Evolutionary conservation across 345 rosid species (phyloP).

Genomic region (Hypericum androsaemum): DNA sequence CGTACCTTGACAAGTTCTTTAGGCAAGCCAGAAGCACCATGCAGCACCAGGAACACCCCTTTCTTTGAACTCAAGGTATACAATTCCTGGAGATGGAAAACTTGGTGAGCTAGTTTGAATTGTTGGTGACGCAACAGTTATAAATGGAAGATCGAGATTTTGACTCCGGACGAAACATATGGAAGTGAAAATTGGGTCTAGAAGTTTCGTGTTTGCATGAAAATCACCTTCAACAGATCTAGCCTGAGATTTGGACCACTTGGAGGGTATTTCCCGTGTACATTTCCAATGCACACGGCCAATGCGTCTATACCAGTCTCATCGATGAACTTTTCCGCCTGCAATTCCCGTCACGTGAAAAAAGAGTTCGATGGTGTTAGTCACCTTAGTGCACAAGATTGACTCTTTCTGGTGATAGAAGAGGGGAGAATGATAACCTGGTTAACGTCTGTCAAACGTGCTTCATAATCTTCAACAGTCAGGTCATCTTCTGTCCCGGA

Average conservation of each 20-base stretch:
- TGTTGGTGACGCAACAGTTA: no score
- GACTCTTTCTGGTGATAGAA: conserved; percentile 5
- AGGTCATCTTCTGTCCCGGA: conserved; percentile 95
- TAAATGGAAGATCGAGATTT: no score
- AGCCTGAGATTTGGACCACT: conserved; percentile 82
- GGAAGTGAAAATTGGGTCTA: no score
- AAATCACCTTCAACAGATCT: conserved; percentile 69
- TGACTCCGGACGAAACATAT: no score
- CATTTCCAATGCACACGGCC: conserved; percentile 97
- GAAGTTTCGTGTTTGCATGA: neutral
- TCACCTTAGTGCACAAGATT: conserved; percentile 2
- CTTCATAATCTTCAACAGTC: conserved; percentile 90
- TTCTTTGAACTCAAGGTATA: conserved; percentile 55
- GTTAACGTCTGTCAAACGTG: conserved; percentile 67
- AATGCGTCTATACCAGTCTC: conserved; percentile 80
- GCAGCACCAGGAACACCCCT: conserved; percentile 75
- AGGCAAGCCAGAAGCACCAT: conserved; percentile 93
- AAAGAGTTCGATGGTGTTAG: conserved; percentile 8
- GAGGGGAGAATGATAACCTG: conserved; percentile 37
- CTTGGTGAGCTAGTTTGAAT: neutral
- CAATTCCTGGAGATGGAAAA: conserved; percentile 41
- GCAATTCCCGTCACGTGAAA: conserved; percentile 16
- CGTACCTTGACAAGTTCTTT: conserved; percentile 60
- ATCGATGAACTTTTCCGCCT: conserved; percentile 79
- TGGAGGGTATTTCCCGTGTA: conserved; percentile 87